phyloP scores from a whole-genome alignment of 2,329 filamentous ascomycete species.

The Neofusicoccum sp. region DNA sequence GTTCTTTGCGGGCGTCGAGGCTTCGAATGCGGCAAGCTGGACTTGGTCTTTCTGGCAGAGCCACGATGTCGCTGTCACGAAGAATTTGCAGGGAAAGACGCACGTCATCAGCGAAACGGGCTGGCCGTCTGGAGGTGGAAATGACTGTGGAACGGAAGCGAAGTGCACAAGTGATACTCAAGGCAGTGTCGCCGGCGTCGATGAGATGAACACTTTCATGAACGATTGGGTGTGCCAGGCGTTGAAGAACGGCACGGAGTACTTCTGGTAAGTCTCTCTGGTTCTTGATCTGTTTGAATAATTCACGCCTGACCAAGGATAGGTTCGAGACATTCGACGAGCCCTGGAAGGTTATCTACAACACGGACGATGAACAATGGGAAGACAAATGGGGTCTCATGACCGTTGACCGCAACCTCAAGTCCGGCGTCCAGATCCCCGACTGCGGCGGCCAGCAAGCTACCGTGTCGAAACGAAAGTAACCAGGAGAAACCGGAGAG shows the following conservation, averaged over 20 bases:
- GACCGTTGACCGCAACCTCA: conserved; percentile 80
- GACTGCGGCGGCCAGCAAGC: conserved; percentile 59
- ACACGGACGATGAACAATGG: conserved; percentile 64
- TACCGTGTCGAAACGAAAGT: conserved; percentile 8
- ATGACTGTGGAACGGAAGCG: conserved; percentile 62
- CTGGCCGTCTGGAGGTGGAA: conserved; percentile 84
- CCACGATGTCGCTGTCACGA: conserved; percentile 65
- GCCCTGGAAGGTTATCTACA: conserved; percentile 83
- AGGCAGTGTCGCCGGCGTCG: conserved; percentile 76
- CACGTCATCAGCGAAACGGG: conserved; percentile 89
- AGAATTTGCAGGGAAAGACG: conserved; percentile 52
- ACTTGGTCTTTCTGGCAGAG: conserved; percentile 77
- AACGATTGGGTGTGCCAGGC: conserved; percentile 79
- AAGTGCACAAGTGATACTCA: conserved; percentile 55
- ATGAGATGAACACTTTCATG: conserved; percentile 84
- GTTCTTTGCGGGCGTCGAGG: conserved; percentile 81
- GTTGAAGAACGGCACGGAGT: conserved; percentile 78
- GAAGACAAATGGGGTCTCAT: conserved; percentile 95
- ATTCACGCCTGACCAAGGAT: background rate
- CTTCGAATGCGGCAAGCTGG: conserved; percentile 70
- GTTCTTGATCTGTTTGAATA: background rate
- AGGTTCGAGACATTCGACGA: conserved; percentile 95
- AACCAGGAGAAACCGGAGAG: too few species aligned
- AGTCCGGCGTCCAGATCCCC: conserved; percentile 79
- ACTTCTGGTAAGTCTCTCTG: conserved; percentile 71